Evolutionary conservation across 2,329 filamentous ascomycete species (phyloP), one percentile per base, ranked within the genome.

Genomic region (Fragosphaeria purpurea): DNA sequence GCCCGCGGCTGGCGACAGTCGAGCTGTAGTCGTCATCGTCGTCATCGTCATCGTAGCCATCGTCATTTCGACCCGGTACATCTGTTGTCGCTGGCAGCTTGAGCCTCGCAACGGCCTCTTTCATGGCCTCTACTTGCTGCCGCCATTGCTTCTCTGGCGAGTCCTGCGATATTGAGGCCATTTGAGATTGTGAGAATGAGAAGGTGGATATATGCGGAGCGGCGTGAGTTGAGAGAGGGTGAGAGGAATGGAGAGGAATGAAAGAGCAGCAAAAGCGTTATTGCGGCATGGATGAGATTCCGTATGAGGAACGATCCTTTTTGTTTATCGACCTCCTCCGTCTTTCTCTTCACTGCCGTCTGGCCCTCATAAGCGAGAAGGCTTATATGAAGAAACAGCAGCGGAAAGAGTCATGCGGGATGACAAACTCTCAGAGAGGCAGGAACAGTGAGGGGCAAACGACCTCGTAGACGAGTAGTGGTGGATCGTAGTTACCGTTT

Each of bases 81-180:
- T 56, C 48, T 12, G 40, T 10, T 2, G 60, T 62, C 3, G 60
- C 55, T 3, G 74, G 68, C n/a, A 79, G 65, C 50, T 78, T 74
- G 48, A 96, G 72, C 30, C 85, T 79, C 41, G 85, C 86, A 52
- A 97, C 80, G 42, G 90, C 88, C 54, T 85, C 78, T 62, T 85
- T 84, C 93, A 98, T 97, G 35, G 85, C 81, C 33, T 81, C 78
- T 59, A 95, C 80, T 64, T 96, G 88, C 53, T 82, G 77, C 57
- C 91, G 82, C 93, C 93, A 97, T 77, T 86, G 77, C 39, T 55
- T 51, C 41, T 52, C 53, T 8, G 40, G 22, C 4, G 50, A 41
- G 46, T 12, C 30, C 32, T 41, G 40, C 11, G 42, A 10, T 46
- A 53, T 7, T 31, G 52, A 47, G 3, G 42, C 31, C 50, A 56